Conservation (phyloP, 2,329 filamentous ascomycete species). For the Neodidymelliopsis sp. region DNA sequence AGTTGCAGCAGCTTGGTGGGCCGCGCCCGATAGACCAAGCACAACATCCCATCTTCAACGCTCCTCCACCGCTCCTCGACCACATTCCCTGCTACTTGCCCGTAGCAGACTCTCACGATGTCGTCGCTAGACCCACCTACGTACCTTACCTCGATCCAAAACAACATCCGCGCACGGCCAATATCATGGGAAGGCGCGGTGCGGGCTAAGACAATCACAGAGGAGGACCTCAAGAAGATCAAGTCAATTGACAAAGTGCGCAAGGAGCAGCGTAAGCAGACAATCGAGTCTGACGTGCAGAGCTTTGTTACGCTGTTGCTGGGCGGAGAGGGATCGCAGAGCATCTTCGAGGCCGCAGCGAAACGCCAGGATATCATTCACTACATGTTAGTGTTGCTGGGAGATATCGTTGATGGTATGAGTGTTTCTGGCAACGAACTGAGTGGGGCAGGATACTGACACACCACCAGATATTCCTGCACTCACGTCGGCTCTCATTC, state of each 20-base stretch:
- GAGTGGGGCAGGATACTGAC: slow-evolving; percentile 24
- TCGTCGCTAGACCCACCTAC: slow-evolving; percentile 90
- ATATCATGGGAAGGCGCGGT: slow-evolving; percentile 98
- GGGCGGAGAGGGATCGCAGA: slow-evolving; percentile 69
- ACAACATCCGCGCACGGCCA: slow-evolving; percentile 93
- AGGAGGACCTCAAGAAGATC: slow-evolving; percentile 93
- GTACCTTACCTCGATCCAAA: slow-evolving; percentile 87
- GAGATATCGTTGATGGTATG: slow-evolving; percentile 84
- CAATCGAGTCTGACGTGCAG: slow-evolving; percentile 78
- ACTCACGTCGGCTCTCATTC: slow-evolving; percentile 77
- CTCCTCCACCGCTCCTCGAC: slow-evolving; percentile 10
- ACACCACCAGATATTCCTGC: slow-evolving; percentile 72
- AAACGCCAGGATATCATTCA: slow-evolving; percentile 91
- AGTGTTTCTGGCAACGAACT: background rate
- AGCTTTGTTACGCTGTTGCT: slow-evolving; percentile 84
- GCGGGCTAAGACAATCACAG: slow-evolving; percentile 89
- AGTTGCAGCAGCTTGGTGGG: slow-evolving; percentile 40
- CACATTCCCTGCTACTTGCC: slow-evolving; percentile 6
- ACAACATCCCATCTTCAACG: slow-evolving; percentile 37
- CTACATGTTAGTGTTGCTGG: slow-evolving; percentile 89
- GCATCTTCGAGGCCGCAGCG: slow-evolving; percentile 80
- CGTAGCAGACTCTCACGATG: slow-evolving; percentile 62
- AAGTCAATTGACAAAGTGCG: slow-evolving; percentile 95
- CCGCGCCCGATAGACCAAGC: slow-evolving; percentile 38
- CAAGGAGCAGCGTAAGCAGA: slow-evolving; percentile 86